A percentile compares a stretch with the other conserved stretches of the same genome.
These are phyloP conservation scores for Vitis hybrid DNA, from an alignment of 177 flowering plant genomes.

Conservation along the genomic window DNA sequence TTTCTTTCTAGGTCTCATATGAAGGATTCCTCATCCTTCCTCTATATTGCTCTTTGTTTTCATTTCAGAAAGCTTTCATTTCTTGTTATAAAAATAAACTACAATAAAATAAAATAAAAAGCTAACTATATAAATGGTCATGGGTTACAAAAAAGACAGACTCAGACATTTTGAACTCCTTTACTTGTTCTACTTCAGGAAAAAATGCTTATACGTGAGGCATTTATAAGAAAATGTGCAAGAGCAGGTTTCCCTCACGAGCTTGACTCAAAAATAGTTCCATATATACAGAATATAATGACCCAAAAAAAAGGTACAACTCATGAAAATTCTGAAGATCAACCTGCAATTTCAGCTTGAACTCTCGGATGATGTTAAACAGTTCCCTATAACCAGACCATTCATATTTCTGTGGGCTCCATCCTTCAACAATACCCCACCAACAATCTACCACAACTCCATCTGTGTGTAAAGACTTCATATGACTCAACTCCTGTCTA, in stretches of 20 bases:
- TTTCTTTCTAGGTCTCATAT: too few species aligned
- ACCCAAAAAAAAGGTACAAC: background rate
- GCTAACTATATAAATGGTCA: too few species aligned
- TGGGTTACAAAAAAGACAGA: background rate
- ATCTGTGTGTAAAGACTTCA: conserved; percentile 73
- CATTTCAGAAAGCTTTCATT: too few species aligned
- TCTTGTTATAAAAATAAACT: too few species aligned
- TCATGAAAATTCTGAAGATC: background rate
- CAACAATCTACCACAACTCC: conserved; percentile 83
- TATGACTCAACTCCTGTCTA: conserved; percentile 56
- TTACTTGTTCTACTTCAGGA: background rate
- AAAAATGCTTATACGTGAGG: background rate
- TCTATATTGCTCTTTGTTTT: too few species aligned
- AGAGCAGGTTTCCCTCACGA: background rate
- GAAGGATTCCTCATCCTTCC: too few species aligned
- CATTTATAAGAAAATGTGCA: background rate
- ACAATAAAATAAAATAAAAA: too few species aligned
- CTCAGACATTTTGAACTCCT: background rate
- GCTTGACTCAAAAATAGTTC: background rate
- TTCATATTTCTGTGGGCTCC: conserved; percentile 75
- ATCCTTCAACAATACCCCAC: conserved; percentile 91
- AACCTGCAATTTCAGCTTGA: conserved; percentile 78
- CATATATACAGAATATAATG: background rate
- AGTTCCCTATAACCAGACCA: conserved; percentile 90
- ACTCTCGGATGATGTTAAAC: conserved; percentile 60